Percentiles rank a stretch among this genome's conserved stretches.
Evolutionary conservation across 2,329 filamentous ascomycete genomes (phyloP).

Genomic region (Cladosporium sp.): DNA sequence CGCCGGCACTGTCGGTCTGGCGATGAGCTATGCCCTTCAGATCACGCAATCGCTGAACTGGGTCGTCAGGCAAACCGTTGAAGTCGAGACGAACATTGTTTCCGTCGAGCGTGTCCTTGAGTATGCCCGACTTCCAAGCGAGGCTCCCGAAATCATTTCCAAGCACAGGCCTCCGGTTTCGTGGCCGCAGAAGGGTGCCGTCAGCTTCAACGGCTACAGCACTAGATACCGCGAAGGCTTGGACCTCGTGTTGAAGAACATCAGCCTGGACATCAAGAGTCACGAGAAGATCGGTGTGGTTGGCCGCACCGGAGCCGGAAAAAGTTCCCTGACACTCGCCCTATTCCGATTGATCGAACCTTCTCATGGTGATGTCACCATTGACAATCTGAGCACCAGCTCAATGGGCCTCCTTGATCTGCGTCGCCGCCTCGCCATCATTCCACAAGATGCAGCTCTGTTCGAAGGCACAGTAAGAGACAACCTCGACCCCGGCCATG

Average conservation of each 20-base stretch:
- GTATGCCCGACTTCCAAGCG: conserved; percentile 86
- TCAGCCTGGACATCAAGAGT: conserved; percentile 88
- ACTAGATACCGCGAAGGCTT: conserved; percentile 87
- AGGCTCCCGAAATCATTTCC: conserved; percentile 91
- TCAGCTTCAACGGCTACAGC: conserved; percentile 91
- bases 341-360: conserved; percentile 96
- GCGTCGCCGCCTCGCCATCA: conserved; percentile 86
- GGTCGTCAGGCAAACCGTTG: conserved; percentile 97
- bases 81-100: conserved; percentile 99
- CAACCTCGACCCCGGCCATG: conserved; percentile 91
- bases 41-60: conserved; percentile 98
- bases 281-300: conserved; percentile 98
- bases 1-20: conserved; percentile 79
- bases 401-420: conserved; percentile 88
- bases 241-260: conserved; percentile 88
- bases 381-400: conserved; percentile 86
- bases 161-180: conserved; percentile 82
- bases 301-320: conserved; percentile 91
- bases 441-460: conserved; percentile 93
- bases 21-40: conserved; percentile 96
- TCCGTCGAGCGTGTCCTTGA: conserved; percentile 97
- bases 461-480: conserved; percentile 93
- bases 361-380: conserved; percentile 76
- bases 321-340: conserved; percentile 88
- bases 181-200: conserved; percentile 87